phyloP scores from a whole-genome alignment of 2,329 filamentous ascomycete species.

The Aspergillus sp. region DNA sequence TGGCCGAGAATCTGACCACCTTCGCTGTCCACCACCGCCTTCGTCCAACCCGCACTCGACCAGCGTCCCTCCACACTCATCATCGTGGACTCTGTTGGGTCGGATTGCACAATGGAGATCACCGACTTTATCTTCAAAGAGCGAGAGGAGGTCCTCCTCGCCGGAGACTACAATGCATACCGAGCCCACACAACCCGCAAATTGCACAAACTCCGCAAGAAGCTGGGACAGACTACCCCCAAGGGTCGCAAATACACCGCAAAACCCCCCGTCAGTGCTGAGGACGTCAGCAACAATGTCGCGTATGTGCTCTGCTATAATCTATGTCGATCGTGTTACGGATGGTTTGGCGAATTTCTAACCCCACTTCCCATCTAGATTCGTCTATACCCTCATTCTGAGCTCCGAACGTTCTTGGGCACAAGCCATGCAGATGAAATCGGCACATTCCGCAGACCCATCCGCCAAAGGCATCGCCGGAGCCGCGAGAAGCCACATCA shows the following conservation, averaged over 20 bases:
- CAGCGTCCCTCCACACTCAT: neutral
- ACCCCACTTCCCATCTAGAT: slow-evolving; percentile 50
- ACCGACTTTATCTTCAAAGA: slow-evolving; percentile 77
- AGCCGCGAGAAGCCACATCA: slow-evolving; percentile 79
- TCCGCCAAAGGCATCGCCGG: slow-evolving; percentile 70
- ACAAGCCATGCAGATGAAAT: slow-evolving; percentile 92
- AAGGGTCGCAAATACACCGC: slow-evolving; percentile 82
- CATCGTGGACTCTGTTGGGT: no score
- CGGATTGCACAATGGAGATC: slow-evolving; percentile 68
- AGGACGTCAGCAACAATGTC: slow-evolving; percentile 70
- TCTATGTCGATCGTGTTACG: neutral
- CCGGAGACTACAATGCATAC: slow-evolving; percentile 87
- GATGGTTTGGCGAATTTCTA: neutral
- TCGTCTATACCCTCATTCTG: slow-evolving; percentile 74
- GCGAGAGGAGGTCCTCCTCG: slow-evolving; percentile 77
- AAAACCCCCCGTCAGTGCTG: slow-evolving; percentile 67
- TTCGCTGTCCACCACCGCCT: slow-evolving; percentile 14
- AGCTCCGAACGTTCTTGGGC: slow-evolving; percentile 91
- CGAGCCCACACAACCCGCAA: slow-evolving; percentile 75
- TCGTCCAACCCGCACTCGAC: slow-evolving; percentile 18
- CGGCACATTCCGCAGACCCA: slow-evolving; percentile 72
- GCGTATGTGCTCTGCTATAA: slow-evolving; percentile 57
- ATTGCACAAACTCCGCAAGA: slow-evolving; percentile 78
- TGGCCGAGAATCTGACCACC: slow-evolving; percentile 30
- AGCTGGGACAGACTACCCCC: slow-evolving; percentile 76